Conservation (phyloP, 2,329 filamentous ascomycete genomes). For the Aphanocladium album region DNA sequence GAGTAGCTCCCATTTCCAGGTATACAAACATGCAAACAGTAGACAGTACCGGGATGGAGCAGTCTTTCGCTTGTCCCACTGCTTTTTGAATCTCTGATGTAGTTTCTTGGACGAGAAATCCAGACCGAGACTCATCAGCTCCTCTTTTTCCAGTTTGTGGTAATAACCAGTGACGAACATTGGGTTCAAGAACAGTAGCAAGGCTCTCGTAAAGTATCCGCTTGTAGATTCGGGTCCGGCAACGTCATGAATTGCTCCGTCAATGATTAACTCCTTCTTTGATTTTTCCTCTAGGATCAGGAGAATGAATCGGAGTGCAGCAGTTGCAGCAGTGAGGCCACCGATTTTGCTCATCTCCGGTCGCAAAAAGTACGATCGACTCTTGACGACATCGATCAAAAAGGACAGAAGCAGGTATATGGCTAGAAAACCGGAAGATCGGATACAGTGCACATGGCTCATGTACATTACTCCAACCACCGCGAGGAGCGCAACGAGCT, state of each 20-base stretch:
- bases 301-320: constrained; percentile 23
- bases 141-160: background rate
- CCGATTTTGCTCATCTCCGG: constrained; percentile 19
- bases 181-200: background rate
- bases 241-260: background rate
- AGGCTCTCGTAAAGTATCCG: background rate
- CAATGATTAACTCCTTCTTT: constrained; percentile 17
- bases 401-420: constrained; percentile 27
- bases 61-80: background rate
- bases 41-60: background rate
- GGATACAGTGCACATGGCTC: constrained; percentile 27
- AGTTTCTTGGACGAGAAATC: background rate
- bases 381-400: constrained; percentile 28
- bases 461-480: background rate
- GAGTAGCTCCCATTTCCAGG: background rate
- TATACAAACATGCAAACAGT: background rate
- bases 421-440: constrained; percentile 28
- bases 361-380: constrained; percentile 29
- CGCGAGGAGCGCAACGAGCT: background rate
- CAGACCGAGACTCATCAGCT: background rate
- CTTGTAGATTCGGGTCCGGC: background rate
- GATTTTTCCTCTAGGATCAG: constrained; percentile 27
- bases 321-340: constrained; percentile 20
- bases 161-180: background rate
- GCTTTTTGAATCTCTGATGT: background rate